A percentile compares a stretch with the other conserved stretches of the same genome.
Conservation (phyloP, 2,329 filamentous ascomycete genomes). For the Penicillium sp. region DNA sequence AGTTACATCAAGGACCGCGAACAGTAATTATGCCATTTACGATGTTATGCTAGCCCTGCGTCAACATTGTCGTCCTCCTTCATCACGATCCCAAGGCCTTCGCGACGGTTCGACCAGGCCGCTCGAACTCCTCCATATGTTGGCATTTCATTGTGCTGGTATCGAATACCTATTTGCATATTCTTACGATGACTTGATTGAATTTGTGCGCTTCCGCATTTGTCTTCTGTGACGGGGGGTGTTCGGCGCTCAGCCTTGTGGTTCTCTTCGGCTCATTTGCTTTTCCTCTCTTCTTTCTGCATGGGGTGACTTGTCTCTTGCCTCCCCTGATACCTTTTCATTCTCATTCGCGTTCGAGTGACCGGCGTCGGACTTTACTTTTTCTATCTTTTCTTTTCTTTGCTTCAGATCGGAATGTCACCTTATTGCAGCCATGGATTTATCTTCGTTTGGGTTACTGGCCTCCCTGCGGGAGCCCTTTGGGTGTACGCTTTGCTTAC, state of each 20-base stretch:
- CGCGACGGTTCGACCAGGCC: constrained; percentile 24
- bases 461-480: constrained; percentile 1
- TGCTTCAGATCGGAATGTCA: constrained; percentile 25
- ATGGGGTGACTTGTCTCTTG: constrained; percentile 24
- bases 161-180: constrained; percentile 41
- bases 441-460: constrained; percentile 10
- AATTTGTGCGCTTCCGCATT: constrained; percentile 36
- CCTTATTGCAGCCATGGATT: constrained; percentile 18
- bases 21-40: constrained; percentile 29
- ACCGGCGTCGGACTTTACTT: constrained; percentile 29
- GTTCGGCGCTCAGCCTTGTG: constrained; percentile 33
- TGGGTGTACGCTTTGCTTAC: constrained; percentile 1
- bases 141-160: constrained; percentile 44
- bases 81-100: constrained; percentile 25
- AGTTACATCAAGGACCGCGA: constrained; percentile 33
- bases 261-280: constrained; percentile 22
- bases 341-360: constrained; percentile 26
- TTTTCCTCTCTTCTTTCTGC: constrained; percentile 21
- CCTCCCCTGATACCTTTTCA: constrained; percentile 34
- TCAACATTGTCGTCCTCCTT: constrained; percentile 23
- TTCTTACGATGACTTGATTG: constrained; percentile 40
- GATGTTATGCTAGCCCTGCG: constrained; percentile 27
- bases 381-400: constrained; percentile 19
- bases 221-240: constrained; percentile 32
- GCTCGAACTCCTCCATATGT: constrained; percentile 36